Conservation (phyloP, 2,329 filamentous ascomycete species). For the Exophiala viscosa region DNA sequence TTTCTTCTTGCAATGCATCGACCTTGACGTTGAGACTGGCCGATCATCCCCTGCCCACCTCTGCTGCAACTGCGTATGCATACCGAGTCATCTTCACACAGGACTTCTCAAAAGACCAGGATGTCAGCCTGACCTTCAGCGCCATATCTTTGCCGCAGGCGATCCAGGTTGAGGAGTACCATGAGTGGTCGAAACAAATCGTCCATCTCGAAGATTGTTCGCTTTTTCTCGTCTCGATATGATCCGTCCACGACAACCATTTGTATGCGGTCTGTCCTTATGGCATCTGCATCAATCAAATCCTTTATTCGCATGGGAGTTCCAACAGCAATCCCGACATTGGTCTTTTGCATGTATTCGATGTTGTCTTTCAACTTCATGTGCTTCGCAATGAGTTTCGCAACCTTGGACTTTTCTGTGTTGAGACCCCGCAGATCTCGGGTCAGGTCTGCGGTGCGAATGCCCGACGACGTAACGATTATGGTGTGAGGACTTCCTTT, state of each 20-base stretch:
- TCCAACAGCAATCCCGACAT: constrained; percentile 82
- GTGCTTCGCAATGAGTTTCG: constrained; percentile 96
- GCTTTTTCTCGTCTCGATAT: constrained; percentile 90
- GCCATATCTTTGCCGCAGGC: constrained; percentile 46
- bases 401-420: constrained; percentile 64
- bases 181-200: constrained; percentile 81
- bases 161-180: constrained; percentile 65
- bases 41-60: no score
- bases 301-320: constrained; percentile 81
- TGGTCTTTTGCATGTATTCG: constrained; percentile 64
- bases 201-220: constrained; percentile 91
- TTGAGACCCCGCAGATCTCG: constrained; percentile 29
- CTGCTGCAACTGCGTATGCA: no score
- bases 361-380: constrained; percentile 91
- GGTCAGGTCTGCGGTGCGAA: constrained; percentile 83
- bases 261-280: constrained; percentile 68
- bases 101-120: constrained; percentile 22
- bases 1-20: no score
- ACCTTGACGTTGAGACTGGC: no score
- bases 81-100: not conserved
- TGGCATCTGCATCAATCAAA: constrained; percentile 74
- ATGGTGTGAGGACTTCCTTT: constrained; percentile 79
- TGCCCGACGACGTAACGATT: constrained; percentile 77
- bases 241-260: constrained; percentile 86
- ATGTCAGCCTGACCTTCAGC: constrained; percentile 15